Base-by-base conservation (phyloP, 2,329 filamentous ascomycete species). In the Neurospora sp. region DNA sequence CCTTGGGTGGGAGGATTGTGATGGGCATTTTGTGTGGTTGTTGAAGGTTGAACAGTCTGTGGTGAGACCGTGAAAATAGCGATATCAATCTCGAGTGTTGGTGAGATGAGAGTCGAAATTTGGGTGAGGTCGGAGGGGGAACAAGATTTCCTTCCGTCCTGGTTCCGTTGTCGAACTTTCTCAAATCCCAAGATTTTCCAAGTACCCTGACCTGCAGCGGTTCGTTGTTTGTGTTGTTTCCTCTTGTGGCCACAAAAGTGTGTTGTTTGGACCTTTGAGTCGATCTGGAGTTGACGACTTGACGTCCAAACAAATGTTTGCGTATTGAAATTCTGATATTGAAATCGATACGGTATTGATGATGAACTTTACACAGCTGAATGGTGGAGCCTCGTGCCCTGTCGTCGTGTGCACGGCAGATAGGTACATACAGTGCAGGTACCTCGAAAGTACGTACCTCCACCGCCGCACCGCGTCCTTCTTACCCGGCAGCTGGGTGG, bases 1-100 rank as follows among this genome's bases (percentile, higher is more conserved):
- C 72, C 46, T 72, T 75, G 10, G 77, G 77, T 36, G 76, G 70
- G 70, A 74, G 71, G 70, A 78, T 78, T 70, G 77, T 78, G 73
- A 78, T 78, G 69, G 77, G 74, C 77, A 78, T 78, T 66, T 6
- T 71, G n/a, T 52, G 40, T 36, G 28, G 38, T 15, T 15, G 13
- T 40, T 40, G 38, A 40, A 2, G 39, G 2, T 33, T 23, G 52
- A 62, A n/a, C 8, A 66, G 13, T 46, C 17, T 23, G 33, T 68
- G 38, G n/a, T 66, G 46, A 67, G 43, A n/a, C 42, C 39, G 66
- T 23, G 7, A 23, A 33, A 62, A 15, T 62, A 1, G 7, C 23
- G 52, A 62, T 62, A 33, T 10, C 23, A 8, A 62, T 4, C 3
- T 68, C 13, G n/a, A 23, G 33, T 33, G 15, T 19, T 68, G 33